Conservation (phyloP, 352 stramenopile species). For the Peronospora belbahrii region DNA sequence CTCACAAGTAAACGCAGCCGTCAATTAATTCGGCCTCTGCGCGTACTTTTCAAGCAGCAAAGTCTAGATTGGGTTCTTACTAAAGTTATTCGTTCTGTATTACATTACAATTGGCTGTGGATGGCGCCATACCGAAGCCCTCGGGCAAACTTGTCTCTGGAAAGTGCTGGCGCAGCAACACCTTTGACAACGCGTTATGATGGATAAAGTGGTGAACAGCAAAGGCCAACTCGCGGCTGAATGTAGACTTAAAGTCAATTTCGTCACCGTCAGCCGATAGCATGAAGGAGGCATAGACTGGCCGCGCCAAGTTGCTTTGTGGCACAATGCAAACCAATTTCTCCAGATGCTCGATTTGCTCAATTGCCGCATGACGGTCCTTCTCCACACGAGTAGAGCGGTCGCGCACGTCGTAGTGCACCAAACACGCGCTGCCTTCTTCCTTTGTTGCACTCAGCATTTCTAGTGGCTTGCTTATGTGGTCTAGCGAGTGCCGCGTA, state of each 20-base stretch:
- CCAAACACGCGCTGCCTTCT: constrained; percentile 3
- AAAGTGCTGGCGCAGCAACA: constrained; percentile 65
- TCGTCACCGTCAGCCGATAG: constrained; percentile 62
- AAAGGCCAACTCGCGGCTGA: constrained; percentile 74
- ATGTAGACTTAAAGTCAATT: constrained; percentile 60
- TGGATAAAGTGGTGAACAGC: constrained; percentile 83
- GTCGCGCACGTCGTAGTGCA: constrained; percentile 68
- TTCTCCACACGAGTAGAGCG: constrained; percentile 59
- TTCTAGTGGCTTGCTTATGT: constrained; percentile 65
- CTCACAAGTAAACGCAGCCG: background rate
- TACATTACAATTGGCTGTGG: constrained; percentile 50
- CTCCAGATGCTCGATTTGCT: constrained; percentile 48
- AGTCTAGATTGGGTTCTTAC: background rate
- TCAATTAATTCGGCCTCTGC: background rate
- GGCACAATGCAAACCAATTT: constrained; percentile 22
- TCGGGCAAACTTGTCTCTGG: constrained; percentile 33
- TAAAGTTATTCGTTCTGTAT: background rate
- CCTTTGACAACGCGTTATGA: constrained; percentile 76
- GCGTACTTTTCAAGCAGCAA: background rate
- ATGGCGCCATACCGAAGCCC: constrained; percentile 70
- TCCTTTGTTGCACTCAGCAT: constrained; percentile 7
- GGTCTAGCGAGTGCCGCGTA: constrained; percentile 73
- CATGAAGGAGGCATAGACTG: constrained; percentile 64
- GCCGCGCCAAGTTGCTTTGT: constrained; percentile 18
- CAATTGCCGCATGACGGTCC: constrained; percentile 43